Percentiles rank a stretch among this genome's conserved stretches.
These are phyloP conservation scores for Nephelium lappaceum DNA, from an alignment of 345 rosid genomes.

Conservation along the genomic window DNA sequence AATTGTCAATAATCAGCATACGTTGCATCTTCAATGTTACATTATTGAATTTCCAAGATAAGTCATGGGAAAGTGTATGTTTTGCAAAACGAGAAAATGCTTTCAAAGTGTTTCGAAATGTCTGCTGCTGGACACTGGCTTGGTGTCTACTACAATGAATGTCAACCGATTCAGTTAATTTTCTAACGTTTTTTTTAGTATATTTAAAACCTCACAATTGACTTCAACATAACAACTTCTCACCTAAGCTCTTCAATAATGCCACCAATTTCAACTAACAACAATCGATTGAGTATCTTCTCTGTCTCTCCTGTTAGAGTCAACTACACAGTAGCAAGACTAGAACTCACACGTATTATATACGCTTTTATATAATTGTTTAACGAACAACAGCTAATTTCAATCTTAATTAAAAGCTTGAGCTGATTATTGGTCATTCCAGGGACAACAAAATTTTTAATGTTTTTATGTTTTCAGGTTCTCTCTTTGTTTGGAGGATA, in stretches of 20 bases:
- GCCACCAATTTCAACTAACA: constrained; percentile 19
- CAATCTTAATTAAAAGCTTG: neutral
- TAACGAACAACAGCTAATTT: neutral
- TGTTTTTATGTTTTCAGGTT: neutral
- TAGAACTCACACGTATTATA: neutral
- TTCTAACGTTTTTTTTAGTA: neutral
- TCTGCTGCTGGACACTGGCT: neutral
- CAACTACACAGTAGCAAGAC: neutral
- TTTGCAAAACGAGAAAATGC: neutral
- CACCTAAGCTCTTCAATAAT: constrained; percentile 18
- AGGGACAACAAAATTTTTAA: neutral
- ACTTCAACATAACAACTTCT: constrained; percentile 5
- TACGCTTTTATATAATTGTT: too few species aligned
- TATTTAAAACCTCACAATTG: neutral
- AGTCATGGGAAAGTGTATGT: too few species aligned
- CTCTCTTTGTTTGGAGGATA: neutral
- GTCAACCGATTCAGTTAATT: neutral
- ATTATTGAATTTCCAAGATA: too few species aligned
- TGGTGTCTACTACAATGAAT: neutral
- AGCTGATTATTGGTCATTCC: neutral
- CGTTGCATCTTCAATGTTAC: too few species aligned
- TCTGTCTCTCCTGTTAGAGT: neutral
- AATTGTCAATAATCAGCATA: too few species aligned
- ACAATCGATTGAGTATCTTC: neutral
- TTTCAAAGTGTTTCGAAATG: neutral